These are phyloP conservation scores for Amaranthus cruentus DNA, from an alignment of 148 eudicot species.

Conservation along the genomic window DNA sequence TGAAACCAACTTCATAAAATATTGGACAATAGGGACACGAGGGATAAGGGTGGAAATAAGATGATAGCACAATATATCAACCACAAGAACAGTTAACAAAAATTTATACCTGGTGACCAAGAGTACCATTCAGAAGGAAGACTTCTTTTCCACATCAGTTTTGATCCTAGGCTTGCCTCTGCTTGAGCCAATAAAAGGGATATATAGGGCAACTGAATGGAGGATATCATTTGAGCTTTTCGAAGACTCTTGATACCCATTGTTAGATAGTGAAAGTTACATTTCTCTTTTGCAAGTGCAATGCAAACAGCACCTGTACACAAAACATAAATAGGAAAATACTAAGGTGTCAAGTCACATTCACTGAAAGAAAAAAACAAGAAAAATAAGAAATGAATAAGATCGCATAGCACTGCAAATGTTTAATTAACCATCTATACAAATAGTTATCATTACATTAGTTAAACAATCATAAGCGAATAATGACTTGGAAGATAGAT, in stretches of 20 bases:
- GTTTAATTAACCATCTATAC: no score
- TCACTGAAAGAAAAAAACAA: neutral
- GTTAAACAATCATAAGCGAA: no score
- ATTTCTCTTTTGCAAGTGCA: constrained; percentile 64
- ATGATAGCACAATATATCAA: neutral
- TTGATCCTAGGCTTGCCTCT: constrained; percentile 85
- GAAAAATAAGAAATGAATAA: neutral
- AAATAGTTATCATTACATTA: no score
- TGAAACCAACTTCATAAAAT: neutral
- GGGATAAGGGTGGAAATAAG: neutral
- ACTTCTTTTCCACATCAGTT: constrained; percentile 62
- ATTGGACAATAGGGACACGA: no score
- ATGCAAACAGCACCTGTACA: constrained; percentile 71
- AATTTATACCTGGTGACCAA: constrained; percentile 82
- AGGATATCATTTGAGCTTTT: constrained; percentile 55
- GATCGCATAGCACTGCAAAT: no score
- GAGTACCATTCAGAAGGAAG: constrained; percentile 70
- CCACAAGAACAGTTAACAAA: neutral
- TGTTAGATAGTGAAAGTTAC: constrained; percentile 53
- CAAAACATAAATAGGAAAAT: constrained; percentile 13
- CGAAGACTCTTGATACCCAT: constrained; percentile 62
- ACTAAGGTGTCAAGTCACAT: constrained; percentile 1
- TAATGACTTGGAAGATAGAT: no score
- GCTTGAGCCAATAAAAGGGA: constrained; percentile 81
- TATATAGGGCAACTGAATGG: constrained; percentile 47